phyloP scores from a whole-genome alignment of 202 grass and related monocot species.

The Digitaria exilis region DNA sequence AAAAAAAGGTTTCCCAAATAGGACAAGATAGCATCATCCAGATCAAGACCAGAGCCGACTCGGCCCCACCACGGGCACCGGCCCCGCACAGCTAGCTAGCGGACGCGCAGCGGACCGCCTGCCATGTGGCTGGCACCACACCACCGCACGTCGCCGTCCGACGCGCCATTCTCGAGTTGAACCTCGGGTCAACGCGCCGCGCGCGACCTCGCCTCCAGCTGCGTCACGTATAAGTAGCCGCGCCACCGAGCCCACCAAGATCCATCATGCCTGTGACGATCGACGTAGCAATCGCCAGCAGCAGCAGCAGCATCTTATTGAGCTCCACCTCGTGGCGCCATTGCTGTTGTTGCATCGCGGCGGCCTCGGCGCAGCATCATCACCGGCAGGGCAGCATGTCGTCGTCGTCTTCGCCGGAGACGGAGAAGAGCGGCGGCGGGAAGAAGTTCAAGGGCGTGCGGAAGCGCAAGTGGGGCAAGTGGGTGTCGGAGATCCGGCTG shows the following conservation, averaged over 20 bases:
- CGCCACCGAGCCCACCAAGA: neutral
- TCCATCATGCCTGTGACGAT: neutral
- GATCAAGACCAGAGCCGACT: neutral
- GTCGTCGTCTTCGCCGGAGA: conserved; percentile 23
- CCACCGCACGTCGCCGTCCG: conserved; percentile 37
- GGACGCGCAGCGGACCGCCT: neutral
- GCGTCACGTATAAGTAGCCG: conserved; percentile 41
- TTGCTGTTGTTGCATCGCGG: too few relatives aligned
- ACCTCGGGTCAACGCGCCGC: conserved; percentile 34
- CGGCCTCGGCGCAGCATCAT: neutral
- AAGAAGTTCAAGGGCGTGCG: conserved; percentile 81
- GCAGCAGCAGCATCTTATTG: neutral
- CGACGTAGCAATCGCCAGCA: neutral
- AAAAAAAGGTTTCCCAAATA: neutral
- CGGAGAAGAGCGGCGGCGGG: neutral
- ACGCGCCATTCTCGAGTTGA: conserved; percentile 45
- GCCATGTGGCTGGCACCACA: conserved; percentile 28
- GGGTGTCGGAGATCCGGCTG: conserved; percentile 94
- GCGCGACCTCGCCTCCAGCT: neutral
- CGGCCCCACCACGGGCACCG: neutral
- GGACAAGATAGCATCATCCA: neutral
- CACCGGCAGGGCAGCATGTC: neutral
- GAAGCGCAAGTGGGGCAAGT: conserved; percentile 96
- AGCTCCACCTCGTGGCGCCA: too few relatives aligned
- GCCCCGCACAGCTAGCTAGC: neutral